Evolutionary conservation across 2,329 filamentous ascomycete genomes (phyloP), one percentile per base, ranked within the genome.

Genomic region (Magnaporthiopsis incrustans): DNA sequence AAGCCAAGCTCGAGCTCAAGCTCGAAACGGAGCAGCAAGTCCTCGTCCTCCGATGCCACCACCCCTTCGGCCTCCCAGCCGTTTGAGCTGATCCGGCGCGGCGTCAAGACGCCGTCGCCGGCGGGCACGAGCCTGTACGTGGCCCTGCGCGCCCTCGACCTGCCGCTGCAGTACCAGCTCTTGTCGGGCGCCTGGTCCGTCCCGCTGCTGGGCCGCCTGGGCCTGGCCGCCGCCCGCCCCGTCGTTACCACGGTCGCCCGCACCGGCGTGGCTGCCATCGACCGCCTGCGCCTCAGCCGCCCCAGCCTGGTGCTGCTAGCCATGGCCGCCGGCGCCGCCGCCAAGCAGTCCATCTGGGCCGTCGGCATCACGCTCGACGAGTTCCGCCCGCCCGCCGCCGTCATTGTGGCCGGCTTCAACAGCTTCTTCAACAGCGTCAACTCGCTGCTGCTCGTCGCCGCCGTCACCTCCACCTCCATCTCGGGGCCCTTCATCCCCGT

Each of bases 261-360:
- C 33, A 67, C 66, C n/a, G 64, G 67, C 32, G 60, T 64, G 60
- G 58, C 65, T n/a, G 62, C 64, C 63, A 60, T 62, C 58, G 65
- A 65, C 67, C 68, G 69, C 33, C 71, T 82, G 3, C 77, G 76
- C 14, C 77, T 86, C 0, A 82, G 81, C 25, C 80, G 78, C 0
- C 80, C 82, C 67, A 76, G 80, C 32, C 73, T 80, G 11, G 74
- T 85, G 59, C 73, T 87, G 11, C 71, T 86, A 7, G 74, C 73
- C 63, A 85, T 87, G 81, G 76, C 81, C 27, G 73, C 78, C 57
- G 85, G 80, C 63, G 78, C 77, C 56, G 75, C 78, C 30, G 65
- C 81, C 33, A 87, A 87, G 75, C 85, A 88, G 65, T 79, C 82
- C 68, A 81, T 81, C 72, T 85, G 82, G 81, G 73, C 81, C 18